phyloP scores from a whole-genome alignment of 352 stramenopile genomes.

The Pythium pyrilobum region DNA sequence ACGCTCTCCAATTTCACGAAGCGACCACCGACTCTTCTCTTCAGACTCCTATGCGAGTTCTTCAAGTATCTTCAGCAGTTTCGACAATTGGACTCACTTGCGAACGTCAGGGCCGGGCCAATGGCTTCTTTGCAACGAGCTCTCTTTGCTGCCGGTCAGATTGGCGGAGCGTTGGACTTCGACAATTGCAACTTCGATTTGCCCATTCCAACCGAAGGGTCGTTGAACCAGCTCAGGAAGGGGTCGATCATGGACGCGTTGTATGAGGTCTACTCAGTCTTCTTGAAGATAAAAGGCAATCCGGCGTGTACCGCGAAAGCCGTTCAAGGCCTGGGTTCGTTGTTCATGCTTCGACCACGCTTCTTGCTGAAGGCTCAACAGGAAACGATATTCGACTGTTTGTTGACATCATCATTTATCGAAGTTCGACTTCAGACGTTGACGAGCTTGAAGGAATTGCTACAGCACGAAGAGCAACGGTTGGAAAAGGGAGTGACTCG shows the following conservation, averaged over 20 bases:
- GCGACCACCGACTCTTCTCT: constrained; percentile 37
- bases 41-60: constrained; percentile 66
- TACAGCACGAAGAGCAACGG: constrained; percentile 65
- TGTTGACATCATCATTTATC: constrained; percentile 32
- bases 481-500: constrained; percentile 43
- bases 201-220: constrained; percentile 6
- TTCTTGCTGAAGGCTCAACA: constrained; percentile 71
- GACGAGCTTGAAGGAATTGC: constrained; percentile 66
- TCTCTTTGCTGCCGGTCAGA: constrained; percentile 63
- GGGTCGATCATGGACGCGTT: constrained; percentile 53
- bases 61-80: constrained; percentile 56
- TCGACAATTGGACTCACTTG: constrained; percentile 26
- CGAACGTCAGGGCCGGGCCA: constrained; percentile 27
- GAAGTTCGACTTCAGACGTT: constrained; percentile 68
- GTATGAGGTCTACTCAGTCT: constrained; percentile 53
- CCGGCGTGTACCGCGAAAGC: constrained; percentile 56
- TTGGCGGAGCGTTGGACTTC: constrained; percentile 63
- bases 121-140: constrained; percentile 63
- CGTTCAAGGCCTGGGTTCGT: constrained; percentile 76
- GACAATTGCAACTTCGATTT: constrained; percentile 29
- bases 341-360: constrained; percentile 61
- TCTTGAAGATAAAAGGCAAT: constrained; percentile 38
- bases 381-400: constrained; percentile 48
- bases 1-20: constrained; percentile 40
- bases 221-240: constrained; percentile 33